Evolutionary conservation across 2,329 filamentous ascomycete genomes (phyloP), one percentile per base, ranked within the genome.

Genomic region (Pochonia chlamydosporia): DNA sequence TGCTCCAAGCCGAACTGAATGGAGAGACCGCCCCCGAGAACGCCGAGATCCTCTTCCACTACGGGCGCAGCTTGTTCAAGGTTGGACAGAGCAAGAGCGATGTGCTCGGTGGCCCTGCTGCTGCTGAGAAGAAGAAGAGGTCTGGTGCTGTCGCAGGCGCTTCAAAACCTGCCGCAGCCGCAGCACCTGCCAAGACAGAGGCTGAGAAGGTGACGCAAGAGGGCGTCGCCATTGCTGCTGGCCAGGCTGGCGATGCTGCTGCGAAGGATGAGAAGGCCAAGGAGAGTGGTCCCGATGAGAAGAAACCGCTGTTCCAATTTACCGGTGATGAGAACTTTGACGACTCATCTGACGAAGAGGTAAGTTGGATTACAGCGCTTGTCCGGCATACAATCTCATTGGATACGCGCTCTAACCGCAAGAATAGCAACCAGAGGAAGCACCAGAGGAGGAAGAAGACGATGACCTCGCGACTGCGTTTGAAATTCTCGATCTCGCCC

Each of bases 1-100:
- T 95, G 65, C 78, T 96, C 51, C 93, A 99, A 69, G 89, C 88
- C 49, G 82, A 89, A 64, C 75, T 96, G 64, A 93, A 96, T 65
- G 93, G 92, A 65, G 93, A 97, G 69, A 87, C 95, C 77, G 83
- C 83, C 14, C 82, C 88, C 4, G 84, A 89, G 49, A 99, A 99
- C 59, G 92, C 91, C 43, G 92, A 97, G 63, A 81, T 99, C 40
- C 81, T 97, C 18, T 99, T 95, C 67, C 81, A 90, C 54, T 99
- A 99, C 68, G 93, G 93, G 13, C 88, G 92, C 63, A 89, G 89
- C 48, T 73, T 99, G 18, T 97, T 95, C 76, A 91, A 91, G 65
- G 87, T 97, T 50, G 93, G 91, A 25, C 87, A 97, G 64, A 85
- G 82, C 65, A 96, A 95, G 68, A 96, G 90, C 63, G 91, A 97